A percentile compares a stretch with the other conserved stretches of the same genome.
phyloP scores from a whole-genome alignment of 257 asterid genomes.

The Primulina tabacum region DNA sequence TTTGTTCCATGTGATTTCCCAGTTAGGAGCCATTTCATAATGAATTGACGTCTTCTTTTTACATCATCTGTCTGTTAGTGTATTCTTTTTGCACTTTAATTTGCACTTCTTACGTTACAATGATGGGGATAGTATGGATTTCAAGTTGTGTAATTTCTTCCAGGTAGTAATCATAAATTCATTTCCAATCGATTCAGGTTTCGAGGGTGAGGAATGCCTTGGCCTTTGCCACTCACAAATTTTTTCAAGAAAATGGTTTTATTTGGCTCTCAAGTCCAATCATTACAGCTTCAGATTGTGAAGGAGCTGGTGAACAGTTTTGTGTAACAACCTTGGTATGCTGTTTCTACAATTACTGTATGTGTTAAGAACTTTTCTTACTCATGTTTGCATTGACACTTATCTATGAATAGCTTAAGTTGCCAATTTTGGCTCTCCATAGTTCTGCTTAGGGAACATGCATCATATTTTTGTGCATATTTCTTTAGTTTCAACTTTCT shows the following conservation, averaged over 20 bases:
- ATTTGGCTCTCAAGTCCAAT: slow-evolving; percentile 97
- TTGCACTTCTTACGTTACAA: slow-evolving; percentile 7
- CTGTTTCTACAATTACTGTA: slow-evolving; percentile 15
- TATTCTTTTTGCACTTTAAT: slow-evolving; percentile 1
- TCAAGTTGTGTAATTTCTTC: not conserved
- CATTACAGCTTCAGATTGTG: slow-evolving; percentile 97
- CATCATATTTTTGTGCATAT: not conserved
- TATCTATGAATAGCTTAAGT: slow-evolving; percentile 16
- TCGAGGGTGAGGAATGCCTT: slow-evolving; percentile 93
- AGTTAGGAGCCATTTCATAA: not conserved
- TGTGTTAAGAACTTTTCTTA: slow-evolving; percentile 12
- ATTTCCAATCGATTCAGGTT: slow-evolving; percentile 52
- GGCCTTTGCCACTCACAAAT: slow-evolving; percentile 92
- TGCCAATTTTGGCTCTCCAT: slow-evolving; percentile 19
- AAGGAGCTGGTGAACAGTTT: slow-evolving; percentile 99
- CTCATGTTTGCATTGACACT: slow-evolving; percentile 22
- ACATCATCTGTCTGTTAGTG: slow-evolving; percentile 5
- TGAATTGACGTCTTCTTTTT: not conserved
- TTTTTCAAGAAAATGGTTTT: slow-evolving; percentile 93
- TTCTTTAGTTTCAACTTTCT: slow-evolving; percentile 17
- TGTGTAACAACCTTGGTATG: slow-evolving; percentile 98
- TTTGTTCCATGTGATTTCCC: slow-evolving; percentile 18
- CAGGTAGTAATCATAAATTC: slow-evolving; percentile 12
- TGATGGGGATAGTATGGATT: slow-evolving; percentile 11
- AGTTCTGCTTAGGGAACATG: slow-evolving; percentile 7